Base-by-base conservation (phyloP, 2,329 filamentous ascomycete species). In the Alternaria sp. region DNA sequence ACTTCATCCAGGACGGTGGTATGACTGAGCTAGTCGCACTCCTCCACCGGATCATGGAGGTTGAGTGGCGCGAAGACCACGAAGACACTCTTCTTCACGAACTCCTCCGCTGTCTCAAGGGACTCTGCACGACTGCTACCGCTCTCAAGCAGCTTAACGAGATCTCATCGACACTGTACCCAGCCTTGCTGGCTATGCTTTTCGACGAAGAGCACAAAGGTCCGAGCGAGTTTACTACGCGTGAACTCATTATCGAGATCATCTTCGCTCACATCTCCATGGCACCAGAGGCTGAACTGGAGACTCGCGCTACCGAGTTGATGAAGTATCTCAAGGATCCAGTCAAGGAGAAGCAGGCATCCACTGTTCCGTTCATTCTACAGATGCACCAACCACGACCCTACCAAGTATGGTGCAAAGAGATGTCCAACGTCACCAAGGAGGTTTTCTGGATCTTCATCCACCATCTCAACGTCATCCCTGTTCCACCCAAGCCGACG, bases 361-460 rank as follows among this genome's bases (percentile, higher is more conserved):
- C 90, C 20, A 92, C 93, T 0, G 83, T 97, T 8, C 89, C 89
- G 3, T 98, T 98, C 76, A 93, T 98, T 48, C 82, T 94, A 22
- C 92, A 94, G 62, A 98, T 98, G 89, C 90, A 92, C 69, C 89
- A 90, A 36, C 88, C 93, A 51, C 87, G 94, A 0, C 94, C 94
- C 0, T 99, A 97, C 78, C 91, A 93, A 34, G 87, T 97, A 3
- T 99, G 94, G 94, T 93, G 90, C 80, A 95, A 94, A 78, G 95
- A 99, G 80, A 89, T 94, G 18, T 90, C 90, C 61, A 94, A 92
- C 71, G 94, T 98, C 49, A 97, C 94, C 43, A 97, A 97, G 79
- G 94, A 99, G 78, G 94, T 98, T 28, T 99, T 99, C 77, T 99
- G 94, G 94, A 98, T 98, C 76, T 99, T 98, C 81, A 85, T 98